Percentiles rank a stretch among this genome's conserved stretches.
Evolutionary conservation across 2,329 filamentous ascomycete species (phyloP).

Genomic region (Colletotrichum tanaceti): DNA sequence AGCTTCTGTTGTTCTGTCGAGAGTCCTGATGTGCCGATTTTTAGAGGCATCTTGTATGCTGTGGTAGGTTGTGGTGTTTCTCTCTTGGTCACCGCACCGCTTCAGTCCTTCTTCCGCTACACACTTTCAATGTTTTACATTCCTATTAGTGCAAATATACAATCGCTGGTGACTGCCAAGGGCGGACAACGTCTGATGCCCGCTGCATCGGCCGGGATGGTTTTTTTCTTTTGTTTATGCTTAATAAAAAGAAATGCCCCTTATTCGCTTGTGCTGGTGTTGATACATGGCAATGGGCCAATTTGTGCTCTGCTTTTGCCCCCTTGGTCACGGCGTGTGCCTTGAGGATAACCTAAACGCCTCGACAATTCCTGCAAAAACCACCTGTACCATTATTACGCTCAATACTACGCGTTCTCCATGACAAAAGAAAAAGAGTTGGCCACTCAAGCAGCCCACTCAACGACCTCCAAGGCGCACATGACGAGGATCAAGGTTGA

Average conservation of each 20-base stretch:
- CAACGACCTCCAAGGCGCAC: slow-evolving; percentile 89
- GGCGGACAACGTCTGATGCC: neutral
- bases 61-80: too few relatives aligned
- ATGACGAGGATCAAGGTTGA: slow-evolving; percentile 92
- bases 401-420: neutral
- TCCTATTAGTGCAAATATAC: slow-evolving; percentile 5
- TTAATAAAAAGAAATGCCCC: neutral
- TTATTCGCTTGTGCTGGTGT: slow-evolving; percentile 1
- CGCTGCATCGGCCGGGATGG: neutral
- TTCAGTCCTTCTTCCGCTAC: too few relatives aligned
- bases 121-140: too few relatives aligned
- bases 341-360: slow-evolving; percentile 16
- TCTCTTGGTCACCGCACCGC: too few relatives aligned
- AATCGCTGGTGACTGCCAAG: neutral
- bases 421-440: slow-evolving; percentile 17
- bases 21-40: too few relatives aligned
- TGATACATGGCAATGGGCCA: slow-evolving; percentile 15
- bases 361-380: neutral
- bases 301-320: slow-evolving; percentile 6
- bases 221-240: neutral
- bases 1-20: too few relatives aligned
- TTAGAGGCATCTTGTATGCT: too few relatives aligned
- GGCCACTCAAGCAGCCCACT: slow-evolving; percentile 73
- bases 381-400: neutral
- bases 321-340: neutral